phyloP scores from a whole-genome alignment of 2,329 filamentous ascomycete species.

The Pseudogymnoascus sp. region DNA sequence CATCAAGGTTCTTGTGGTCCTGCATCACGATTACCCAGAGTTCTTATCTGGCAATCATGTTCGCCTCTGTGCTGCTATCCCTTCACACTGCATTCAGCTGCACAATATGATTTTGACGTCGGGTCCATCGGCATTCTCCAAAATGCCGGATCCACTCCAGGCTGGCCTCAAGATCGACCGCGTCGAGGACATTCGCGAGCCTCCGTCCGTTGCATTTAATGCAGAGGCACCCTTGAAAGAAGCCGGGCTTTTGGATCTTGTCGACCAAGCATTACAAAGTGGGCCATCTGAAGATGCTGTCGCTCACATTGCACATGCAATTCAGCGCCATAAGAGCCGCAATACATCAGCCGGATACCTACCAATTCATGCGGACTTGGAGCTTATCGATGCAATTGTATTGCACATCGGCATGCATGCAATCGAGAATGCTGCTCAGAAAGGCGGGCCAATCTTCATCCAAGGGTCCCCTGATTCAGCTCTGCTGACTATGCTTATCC shows the following conservation, averaged over 20 bases:
- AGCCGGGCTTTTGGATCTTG: conserved; percentile 48
- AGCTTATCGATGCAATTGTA: conserved; percentile 73
- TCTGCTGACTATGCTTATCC: conserved; percentile 66
- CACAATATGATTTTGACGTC: conserved; percentile 83
- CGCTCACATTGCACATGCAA: conserved; percentile 65
- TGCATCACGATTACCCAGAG: conserved; percentile 92
- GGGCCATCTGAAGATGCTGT: conserved; percentile 65
- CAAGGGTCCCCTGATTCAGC: conserved; percentile 58
- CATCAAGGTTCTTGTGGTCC: conserved; percentile 70
- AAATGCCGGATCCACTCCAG: conserved; percentile 65
- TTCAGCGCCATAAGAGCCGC: conserved; percentile 50
- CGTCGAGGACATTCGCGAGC: conserved; percentile 63
- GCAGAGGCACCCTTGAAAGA: conserved; percentile 43
- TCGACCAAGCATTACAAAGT: conserved; percentile 50
- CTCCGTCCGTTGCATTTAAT: conserved; percentile 58
- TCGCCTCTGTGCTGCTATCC: conserved; percentile 71
- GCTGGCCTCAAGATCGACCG: conserved; percentile 68
- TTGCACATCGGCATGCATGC: conserved; percentile 71
- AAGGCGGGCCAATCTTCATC: conserved; percentile 56
- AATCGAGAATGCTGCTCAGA: conserved; percentile 48
- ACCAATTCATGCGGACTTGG: conserved; percentile 58
- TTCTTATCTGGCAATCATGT: conserved; percentile 85
- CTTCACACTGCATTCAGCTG: conserved; percentile 76
- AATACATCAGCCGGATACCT: conserved; percentile 59
- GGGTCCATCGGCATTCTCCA: conserved; percentile 57